Evolutionary conservation across 2,329 filamentous ascomycete genomes (phyloP).

Genomic region (Seiridium unicorne): DNA sequence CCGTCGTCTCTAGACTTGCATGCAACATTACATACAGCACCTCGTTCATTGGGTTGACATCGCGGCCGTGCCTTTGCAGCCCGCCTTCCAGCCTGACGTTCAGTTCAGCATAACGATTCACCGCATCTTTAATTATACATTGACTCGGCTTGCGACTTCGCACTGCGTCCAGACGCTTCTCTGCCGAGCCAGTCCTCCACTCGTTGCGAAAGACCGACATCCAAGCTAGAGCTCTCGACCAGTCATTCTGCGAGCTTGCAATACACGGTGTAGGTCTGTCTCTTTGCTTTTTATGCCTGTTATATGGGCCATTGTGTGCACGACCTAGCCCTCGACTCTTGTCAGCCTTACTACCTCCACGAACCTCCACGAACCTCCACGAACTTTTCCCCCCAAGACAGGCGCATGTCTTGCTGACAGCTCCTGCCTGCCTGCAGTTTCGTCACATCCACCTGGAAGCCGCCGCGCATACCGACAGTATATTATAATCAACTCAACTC

Average conservation of each 20-base stretch:
- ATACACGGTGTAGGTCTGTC: not conserved
- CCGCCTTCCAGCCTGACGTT: not conserved
- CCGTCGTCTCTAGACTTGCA: too few species aligned
- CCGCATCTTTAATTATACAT: not conserved
- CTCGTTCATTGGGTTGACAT: too few species aligned
- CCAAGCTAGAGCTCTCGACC: too few species aligned
- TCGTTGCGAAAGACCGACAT: not conserved
- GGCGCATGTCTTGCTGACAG: constrained; percentile 4
- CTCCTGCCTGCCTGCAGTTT: not conserved
- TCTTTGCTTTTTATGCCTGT: not conserved
- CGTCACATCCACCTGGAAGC: not conserved
- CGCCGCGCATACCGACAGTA: not conserved
- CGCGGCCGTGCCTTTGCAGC: too few species aligned
- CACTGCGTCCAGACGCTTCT: too few species aligned
- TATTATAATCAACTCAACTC: not conserved
- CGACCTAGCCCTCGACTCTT: not conserved
- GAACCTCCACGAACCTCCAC: not conserved
- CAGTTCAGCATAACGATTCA: not conserved
- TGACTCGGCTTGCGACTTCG: not conserved
- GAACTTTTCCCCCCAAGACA: not conserved
- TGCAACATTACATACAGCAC: too few species aligned
- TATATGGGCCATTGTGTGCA: not conserved
- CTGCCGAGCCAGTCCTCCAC: not conserved
- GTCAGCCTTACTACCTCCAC: not conserved
- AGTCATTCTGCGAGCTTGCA: not conserved